phyloP scores from a whole-genome alignment of 2,329 filamentous ascomycete genomes.

The Fusarium goolgardi region DNA sequence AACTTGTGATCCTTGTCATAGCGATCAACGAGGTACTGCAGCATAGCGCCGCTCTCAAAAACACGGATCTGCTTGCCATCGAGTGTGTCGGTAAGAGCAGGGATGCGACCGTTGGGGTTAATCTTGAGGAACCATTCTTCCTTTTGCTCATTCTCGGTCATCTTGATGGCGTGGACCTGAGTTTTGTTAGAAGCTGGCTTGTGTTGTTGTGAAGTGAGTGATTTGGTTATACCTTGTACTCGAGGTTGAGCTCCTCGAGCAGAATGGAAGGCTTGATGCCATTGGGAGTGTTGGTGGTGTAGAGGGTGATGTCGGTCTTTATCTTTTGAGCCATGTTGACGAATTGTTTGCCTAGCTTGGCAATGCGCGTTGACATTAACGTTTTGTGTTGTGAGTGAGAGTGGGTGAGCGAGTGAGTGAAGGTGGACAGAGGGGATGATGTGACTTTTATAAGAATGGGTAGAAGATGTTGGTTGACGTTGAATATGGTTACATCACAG shows the following conservation, averaged over 20 bases:
- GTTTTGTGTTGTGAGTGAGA: not conserved
- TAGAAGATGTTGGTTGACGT: not conserved
- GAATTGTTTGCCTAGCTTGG: constrained; percentile 45
- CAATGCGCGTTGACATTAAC: constrained; percentile 46
- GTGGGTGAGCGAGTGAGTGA: not conserved
- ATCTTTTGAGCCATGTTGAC: constrained; percentile 50
- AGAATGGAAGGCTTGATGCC: constrained; percentile 90
- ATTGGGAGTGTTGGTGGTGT: constrained; percentile 87
- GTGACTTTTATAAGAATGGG: constrained; percentile 22
- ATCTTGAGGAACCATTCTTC: constrained; percentile 89
- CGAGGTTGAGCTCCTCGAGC: constrained; percentile 83
- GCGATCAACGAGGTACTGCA: constrained; percentile 84
- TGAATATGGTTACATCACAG: constrained; percentile 2
- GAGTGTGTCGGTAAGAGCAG: constrained; percentile 84
- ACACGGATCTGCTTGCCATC: constrained; percentile 79
- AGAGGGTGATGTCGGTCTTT: constrained; percentile 77
- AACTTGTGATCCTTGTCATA: constrained; percentile 88
- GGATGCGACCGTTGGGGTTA: constrained; percentile 93
- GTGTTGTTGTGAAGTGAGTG: not conserved
- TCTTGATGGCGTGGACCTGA: constrained; percentile 71
- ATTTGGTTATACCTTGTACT: constrained; percentile 71
- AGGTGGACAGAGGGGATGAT: not conserved
- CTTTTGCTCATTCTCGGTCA: constrained; percentile 82
- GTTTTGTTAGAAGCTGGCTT: not conserved
- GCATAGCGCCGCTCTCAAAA: constrained; percentile 86